phyloP scores from a whole-genome alignment of 1,139 yeast genomes.

The Scheffersomyces cryptocercus region DNA sequence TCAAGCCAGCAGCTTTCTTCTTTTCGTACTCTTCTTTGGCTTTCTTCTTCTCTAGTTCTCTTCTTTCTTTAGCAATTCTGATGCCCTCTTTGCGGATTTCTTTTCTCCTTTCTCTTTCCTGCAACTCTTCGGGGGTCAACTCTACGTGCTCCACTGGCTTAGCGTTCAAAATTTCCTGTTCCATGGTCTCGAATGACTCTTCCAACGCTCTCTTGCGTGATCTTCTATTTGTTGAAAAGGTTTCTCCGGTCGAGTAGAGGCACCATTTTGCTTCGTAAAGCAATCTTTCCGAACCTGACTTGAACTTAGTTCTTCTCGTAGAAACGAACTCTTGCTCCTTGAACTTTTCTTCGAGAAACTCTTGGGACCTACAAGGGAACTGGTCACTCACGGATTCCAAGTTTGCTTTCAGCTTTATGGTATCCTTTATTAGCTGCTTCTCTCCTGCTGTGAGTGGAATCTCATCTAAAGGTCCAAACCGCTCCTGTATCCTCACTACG shows the following conservation, averaged over 20 bases:
- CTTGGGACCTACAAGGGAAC: constrained; percentile 15
- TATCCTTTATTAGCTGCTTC: constrained; percentile 6
- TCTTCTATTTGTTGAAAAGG: constrained; percentile 8
- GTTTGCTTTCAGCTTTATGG: constrained; percentile 1
- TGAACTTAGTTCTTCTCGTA: constrained; percentile 28
- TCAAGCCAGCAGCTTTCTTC: constrained; percentile 3
- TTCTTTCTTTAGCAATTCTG: constrained; percentile 3
- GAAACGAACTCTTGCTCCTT: constrained; percentile 22
- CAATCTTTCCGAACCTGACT: constrained; percentile 30
- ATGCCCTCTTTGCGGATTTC: constrained; percentile 3
- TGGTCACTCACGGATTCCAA: constrained; percentile 2
- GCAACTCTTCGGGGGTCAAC: constrained; percentile 6
- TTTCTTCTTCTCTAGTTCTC: constrained; percentile 7
- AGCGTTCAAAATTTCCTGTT: background rate
- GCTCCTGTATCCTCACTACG: background rate
- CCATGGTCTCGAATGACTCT: background rate
- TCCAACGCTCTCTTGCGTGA: constrained; percentile 10
- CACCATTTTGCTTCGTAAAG: constrained; percentile 44
- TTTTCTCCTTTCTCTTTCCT: constrained; percentile 2
- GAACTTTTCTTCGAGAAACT: constrained; percentile 19
- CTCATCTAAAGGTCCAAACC: background rate
- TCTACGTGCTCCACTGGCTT: constrained; percentile 3
- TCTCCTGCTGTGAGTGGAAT: constrained; percentile 9
- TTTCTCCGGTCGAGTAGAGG: constrained; percentile 17
- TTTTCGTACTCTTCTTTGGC: constrained; percentile 7